phyloP scores from a whole-genome alignment of 139 green algal genomes.

The Asterochloris erici region DNA sequence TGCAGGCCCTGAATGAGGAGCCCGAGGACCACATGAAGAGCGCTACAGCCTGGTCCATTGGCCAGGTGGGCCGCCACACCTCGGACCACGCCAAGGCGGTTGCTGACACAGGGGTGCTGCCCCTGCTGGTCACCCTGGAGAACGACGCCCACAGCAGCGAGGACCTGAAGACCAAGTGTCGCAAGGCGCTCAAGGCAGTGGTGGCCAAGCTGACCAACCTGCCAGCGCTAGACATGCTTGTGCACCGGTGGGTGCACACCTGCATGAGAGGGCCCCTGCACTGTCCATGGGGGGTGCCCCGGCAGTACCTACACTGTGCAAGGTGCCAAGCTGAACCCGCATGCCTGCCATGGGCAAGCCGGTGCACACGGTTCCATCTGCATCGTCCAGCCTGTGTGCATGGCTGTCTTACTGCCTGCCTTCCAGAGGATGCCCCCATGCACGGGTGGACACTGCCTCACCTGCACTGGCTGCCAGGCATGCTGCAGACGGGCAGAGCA shows the following conservation, averaged over 20 bases:
- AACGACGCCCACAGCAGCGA: slow-evolving; percentile 49
- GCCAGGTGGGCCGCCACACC: slow-evolving; percentile 78
- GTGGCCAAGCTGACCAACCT: slow-evolving; percentile 78
- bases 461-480: not conserved
- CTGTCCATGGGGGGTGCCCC: no score
- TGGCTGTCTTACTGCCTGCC: no score
- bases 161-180: slow-evolving; percentile 83
- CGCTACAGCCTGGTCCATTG: slow-evolving; percentile 70
- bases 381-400: no score
- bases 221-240: slow-evolving; percentile 71
- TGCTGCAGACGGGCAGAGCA: not conserved
- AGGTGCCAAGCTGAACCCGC: no score
- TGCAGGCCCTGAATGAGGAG: slow-evolving; percentile 64
- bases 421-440: no score
- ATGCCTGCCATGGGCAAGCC: no score
- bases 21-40: slow-evolving; percentile 77
- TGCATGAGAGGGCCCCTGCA: no score
- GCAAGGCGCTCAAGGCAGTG: slow-evolving; percentile 71
- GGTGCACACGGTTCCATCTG: no score
- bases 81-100: slow-evolving; percentile 87
- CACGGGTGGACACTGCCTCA: no score
- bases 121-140: slow-evolving; percentile 58
- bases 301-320: no score
- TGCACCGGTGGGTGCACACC: slow-evolving; percentile 42
- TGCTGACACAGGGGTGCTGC: slow-evolving; percentile 73